Base-by-base conservation (phyloP, 1,284 basidiomycete genomes). In the Moesziomyces antarcticus region DNA sequence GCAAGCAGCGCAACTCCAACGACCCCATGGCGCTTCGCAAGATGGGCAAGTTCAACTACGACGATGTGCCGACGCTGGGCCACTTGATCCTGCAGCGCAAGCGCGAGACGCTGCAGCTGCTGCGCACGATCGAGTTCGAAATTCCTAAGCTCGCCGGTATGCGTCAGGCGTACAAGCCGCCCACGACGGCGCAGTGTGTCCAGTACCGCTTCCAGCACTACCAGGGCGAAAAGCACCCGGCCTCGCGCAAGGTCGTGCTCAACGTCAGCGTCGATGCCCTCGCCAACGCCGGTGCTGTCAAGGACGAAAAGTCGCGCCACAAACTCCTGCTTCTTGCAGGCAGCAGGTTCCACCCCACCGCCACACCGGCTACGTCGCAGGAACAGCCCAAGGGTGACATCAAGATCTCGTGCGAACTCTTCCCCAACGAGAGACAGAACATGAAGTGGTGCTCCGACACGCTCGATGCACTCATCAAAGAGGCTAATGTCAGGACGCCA, bases 401-500 rank as follows among this genome's bases (percentile, higher is more conserved):
- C 62, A 84, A 84, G 72, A 82, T 86, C 42, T 68, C 72, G 13
- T 84, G 83, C 67, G 84, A 85, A 41, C 41, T 75, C 50, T 83
- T 83, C 62, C 85, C 84, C 10, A 79, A 73, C 25, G 75, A 80
- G 46, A 50, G 78, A 43, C 84, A 85, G 81, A 86, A 86, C 59
- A 80, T 84, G 64, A 85, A 85, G 73, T 86, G 85, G 85, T 86
- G 85, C 71, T 83, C 81, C 42, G 85, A 86, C 58, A 81, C 77
- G 18, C 60, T 86, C 24, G 84, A 85, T 66, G 74, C 66, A 44
- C 62, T 86, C 52, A 70, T 86, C 21, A 52, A 53, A 7, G 85
- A 84, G 55, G 84, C 85, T 7, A 74, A 80, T 48, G 80, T 73
- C 25, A 53, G 70, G 49, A 55, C 68, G 11, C 70, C 80, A 21